Percentiles rank a stretch among this genome's conserved stretches.
These are phyloP conservation scores for Leptodermis oblonga DNA, from an alignment of 257 asterid genomes.

Conservation along the genomic window DNA sequence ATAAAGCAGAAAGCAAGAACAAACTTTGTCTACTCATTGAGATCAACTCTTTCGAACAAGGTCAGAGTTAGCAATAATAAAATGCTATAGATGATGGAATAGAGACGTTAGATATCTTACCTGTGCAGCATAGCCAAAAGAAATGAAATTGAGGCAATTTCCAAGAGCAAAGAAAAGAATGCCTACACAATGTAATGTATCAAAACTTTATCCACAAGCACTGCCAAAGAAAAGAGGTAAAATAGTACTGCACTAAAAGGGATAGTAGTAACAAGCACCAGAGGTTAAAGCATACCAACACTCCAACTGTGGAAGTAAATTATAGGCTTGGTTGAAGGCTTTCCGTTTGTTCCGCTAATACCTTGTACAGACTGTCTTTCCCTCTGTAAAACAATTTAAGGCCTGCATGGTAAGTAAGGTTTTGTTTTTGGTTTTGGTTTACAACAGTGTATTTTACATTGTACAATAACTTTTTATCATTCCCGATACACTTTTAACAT, in stretches of 20 bases:
- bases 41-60: neutral
- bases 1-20: neutral
- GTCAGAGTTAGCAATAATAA: neutral
- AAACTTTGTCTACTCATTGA: neutral
- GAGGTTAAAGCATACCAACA: slow-evolving; percentile 48
- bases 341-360: slow-evolving; percentile 51
- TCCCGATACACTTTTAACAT: too few relatives aligned
- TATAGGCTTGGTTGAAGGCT: slow-evolving; percentile 42
- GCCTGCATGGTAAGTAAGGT: too few relatives aligned
- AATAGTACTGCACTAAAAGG: neutral
- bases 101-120: slow-evolving; percentile 37
- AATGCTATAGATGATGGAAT: neutral
- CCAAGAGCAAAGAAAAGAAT: slow-evolving; percentile 76
- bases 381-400: slow-evolving; percentile 62
- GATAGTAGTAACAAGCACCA: neutral
- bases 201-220: neutral
- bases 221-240: neutral
- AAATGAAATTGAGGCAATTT: slow-evolving; percentile 87
- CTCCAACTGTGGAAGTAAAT: slow-evolving; percentile 90
- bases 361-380: slow-evolving; percentile 55
- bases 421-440: too few relatives aligned
- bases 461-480: too few relatives aligned
- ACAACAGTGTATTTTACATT: too few relatives aligned
- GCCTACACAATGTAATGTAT: slow-evolving; percentile 44
- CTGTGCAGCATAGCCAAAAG: slow-evolving; percentile 99